Percentiles rank a stretch among this genome's conserved stretches.
Evolutionary conservation across 2,329 filamentous ascomycete genomes (phyloP).

Genomic region (Aspergillus sojae): DNA sequence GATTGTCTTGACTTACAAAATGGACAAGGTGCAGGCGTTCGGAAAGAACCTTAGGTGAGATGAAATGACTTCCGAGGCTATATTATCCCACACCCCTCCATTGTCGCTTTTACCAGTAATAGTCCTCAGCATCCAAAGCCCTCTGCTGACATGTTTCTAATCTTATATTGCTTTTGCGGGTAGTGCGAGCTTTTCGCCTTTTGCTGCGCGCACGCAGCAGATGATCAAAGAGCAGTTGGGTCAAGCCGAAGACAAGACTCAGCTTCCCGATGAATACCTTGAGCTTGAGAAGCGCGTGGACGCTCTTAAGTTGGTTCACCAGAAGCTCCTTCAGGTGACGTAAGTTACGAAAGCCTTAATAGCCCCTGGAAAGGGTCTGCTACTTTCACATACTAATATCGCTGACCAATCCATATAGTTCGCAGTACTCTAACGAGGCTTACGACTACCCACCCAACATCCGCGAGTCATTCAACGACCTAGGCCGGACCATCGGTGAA

Average conservation of each 20-base stretch:
- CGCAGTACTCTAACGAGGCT: slow-evolving; percentile 86
- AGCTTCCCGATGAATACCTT: slow-evolving; percentile 95
- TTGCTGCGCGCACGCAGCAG: slow-evolving; percentile 91
- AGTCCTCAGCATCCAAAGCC: slow-evolving; percentile 8
- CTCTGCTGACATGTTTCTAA: slow-evolving; percentile 36
- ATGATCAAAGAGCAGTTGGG: slow-evolving; percentile 98
- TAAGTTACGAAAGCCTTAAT: slow-evolving; percentile 53
- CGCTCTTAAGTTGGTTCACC: slow-evolving; percentile 93
- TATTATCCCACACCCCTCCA: slow-evolving; percentile 1
- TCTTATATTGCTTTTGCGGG: slow-evolving; percentile 51
- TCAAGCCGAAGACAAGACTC: slow-evolving; percentile 94
- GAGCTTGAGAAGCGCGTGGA: slow-evolving; percentile 98
- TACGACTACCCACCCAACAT: slow-evolving; percentile 97
- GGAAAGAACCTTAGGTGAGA: slow-evolving; percentile 70
- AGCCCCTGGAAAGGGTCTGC: not conserved
- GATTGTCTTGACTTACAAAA: slow-evolving; percentile 35
- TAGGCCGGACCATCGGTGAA: slow-evolving; percentile 92
- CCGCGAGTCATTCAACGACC: slow-evolving; percentile 94
- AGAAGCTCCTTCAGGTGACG: slow-evolving; percentile 97
- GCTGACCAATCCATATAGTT: slow-evolving; percentile 54
- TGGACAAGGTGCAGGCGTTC: slow-evolving; percentile 72
- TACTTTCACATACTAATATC: not conserved
- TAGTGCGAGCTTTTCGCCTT: slow-evolving; percentile 85
- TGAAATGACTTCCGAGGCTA: slow-evolving; percentile 18
- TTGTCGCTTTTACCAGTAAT: slow-evolving; percentile 9